Evolutionary conservation across 441 rosid genomes (phyloP).

Genomic region (Flueggea neowawraea): DNA sequence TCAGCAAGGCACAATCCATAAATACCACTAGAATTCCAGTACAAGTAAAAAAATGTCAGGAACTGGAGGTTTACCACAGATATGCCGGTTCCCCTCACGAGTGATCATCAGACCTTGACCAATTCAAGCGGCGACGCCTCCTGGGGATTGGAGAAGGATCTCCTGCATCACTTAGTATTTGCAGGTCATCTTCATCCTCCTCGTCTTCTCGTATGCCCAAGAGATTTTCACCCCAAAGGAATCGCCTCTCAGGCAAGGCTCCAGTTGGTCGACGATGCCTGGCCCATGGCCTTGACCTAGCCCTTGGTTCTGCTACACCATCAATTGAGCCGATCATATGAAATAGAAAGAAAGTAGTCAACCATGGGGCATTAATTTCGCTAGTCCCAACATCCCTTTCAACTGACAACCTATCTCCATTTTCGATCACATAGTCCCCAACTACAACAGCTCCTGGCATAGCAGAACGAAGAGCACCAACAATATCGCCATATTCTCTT

Average conservation of each 20-base stretch:
- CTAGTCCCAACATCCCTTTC: conserved; percentile 52
- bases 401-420: conserved; percentile 64
- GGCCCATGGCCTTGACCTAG: conserved; percentile 77
- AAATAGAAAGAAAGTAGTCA: conserved; percentile 73
- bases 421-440: conserved; percentile 91
- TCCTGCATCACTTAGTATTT: conserved; percentile 44
- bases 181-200: conserved; percentile 44
- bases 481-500: conserved; percentile 89
- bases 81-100: conserved; percentile 28
- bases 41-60: conserved; percentile 12
- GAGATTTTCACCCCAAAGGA: conserved; percentile 91
- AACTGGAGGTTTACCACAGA: conserved; percentile 35
- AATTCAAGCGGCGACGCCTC: conserved; percentile 57
- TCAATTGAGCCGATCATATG: conserved; percentile 83
- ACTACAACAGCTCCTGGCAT: conserved; percentile 93
- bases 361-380: conserved; percentile 53
- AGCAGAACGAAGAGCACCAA: conserved; percentile 84
- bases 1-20: conserved; percentile 22
- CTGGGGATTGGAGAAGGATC: conserved; percentile 65
- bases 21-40: conserved; percentile 26
- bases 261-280: conserved; percentile 62
- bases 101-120: conserved; percentile 64
- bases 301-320: conserved; percentile 54
- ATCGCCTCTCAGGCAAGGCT: conserved; percentile 51
- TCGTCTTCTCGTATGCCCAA: conserved; percentile 69